Evolutionary conservation across 768 basidiomycete species (phyloP), one percentile per base, ranked within the genome.

Genomic region (Tricholoma bakamatsutake): DNA sequence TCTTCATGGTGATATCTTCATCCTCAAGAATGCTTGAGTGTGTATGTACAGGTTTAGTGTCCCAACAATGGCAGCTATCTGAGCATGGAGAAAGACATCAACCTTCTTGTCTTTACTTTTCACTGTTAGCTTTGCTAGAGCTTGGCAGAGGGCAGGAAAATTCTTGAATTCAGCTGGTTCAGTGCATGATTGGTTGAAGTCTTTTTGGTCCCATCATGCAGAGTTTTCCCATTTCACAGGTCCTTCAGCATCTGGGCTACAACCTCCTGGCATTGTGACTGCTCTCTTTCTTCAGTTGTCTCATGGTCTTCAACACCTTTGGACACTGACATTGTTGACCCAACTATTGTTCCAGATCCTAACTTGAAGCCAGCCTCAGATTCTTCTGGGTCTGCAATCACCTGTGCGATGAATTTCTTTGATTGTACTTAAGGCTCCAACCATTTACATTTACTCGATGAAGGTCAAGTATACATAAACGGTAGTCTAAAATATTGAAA

Each of bases 101-200:
- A 71, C 30, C 31, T 63, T 62, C 53, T 69, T 70, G 30, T 71
- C 62, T 40, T 68, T 66, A 28, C 54, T 57, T 17, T 64, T 58
- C 2, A 67, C 5, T 21, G 53, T 59, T 4, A 70, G 55, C 45
- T 43, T 40, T 42, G 21, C 21, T 24, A 1, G 21, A 24, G 21
- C 21, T 24, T 24, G 21, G 21, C 3, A 3, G 21, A 24, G 21
- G 21, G 21, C 21, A 24, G 21, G 21, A 24, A 24, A 24, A 24
- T 1, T 24, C 21, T 24, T 24, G 40, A 21, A 10, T 21, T 42
- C 18, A 42, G 18, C 18, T 42, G 40, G 18, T 21, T 42, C 18
- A 24, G 21, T 24, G 21, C 21, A 24, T 3, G 3, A 24, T 24
- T 3, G 1, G 21, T 24, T 24, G 21, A 10, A 4, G 49, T 34